Conservation (phyloP, 441 rosid genomes). For the Corymbia calophylla region DNA sequence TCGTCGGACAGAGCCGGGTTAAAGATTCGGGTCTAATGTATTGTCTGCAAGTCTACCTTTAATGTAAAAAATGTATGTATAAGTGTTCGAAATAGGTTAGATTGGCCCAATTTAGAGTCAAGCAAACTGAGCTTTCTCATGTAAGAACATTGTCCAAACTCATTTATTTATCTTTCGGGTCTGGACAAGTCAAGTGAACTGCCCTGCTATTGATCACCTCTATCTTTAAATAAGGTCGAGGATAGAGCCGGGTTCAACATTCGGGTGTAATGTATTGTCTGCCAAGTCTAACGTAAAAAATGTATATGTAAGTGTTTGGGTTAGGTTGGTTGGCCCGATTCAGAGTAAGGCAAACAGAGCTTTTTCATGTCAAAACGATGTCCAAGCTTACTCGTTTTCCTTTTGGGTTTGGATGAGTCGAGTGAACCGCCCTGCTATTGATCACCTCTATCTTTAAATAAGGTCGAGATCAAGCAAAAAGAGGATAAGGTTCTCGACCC, state of each 20-base stretch:
- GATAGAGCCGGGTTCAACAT: too few relatives aligned
- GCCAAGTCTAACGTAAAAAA: too few relatives aligned
- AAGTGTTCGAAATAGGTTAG: neutral
- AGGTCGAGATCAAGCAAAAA: neutral
- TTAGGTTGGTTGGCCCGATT: too few relatives aligned
- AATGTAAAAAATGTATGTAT: neutral
- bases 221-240: neutral
- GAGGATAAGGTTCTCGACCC: neutral
- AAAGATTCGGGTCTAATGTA: neutral
- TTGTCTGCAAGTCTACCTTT: neutral
- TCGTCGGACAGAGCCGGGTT: rapidly evolving
- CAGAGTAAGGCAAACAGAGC: too few relatives aligned
- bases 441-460: neutral
- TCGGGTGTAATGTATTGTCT: too few relatives aligned
- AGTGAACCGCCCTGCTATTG: rapidly evolving
- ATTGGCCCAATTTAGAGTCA: neutral
- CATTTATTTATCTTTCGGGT: neutral
- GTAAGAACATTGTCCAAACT: neutral
- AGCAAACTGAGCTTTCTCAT: neutral
- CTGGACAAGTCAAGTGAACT: rapidly evolving
- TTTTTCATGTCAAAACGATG: too few relatives aligned
- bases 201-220: neutral
- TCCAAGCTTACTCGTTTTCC: too few relatives aligned
- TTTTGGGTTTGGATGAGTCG: neutral
- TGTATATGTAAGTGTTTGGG: too few relatives aligned